These are phyloP conservation scores for Achaetomium macrosporum DNA, from an alignment of 2,329 filamentous ascomycete genomes.

Conservation along the genomic window DNA sequence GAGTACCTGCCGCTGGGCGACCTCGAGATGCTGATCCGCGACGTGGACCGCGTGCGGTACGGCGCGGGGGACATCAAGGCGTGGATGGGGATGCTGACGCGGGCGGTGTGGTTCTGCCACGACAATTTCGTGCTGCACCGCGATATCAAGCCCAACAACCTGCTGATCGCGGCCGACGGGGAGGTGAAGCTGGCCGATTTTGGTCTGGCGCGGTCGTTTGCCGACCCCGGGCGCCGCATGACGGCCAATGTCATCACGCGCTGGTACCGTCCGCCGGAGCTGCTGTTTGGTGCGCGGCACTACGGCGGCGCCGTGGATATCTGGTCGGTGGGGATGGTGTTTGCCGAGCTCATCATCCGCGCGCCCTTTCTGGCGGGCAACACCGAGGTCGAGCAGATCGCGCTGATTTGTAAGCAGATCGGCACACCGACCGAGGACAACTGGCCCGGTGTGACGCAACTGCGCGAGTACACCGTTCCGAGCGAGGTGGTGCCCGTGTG, in stretches of 20 bases:
- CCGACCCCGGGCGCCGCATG: conserved; percentile 84
- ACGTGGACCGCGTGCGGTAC: conserved; percentile 71
- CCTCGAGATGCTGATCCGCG: conserved; percentile 88
- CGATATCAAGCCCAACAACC: conserved; percentile 98
- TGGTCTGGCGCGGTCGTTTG: conserved; percentile 82
- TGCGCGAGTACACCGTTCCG: conserved; percentile 71
- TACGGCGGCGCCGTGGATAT: conserved; percentile 90
- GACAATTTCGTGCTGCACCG: conserved; percentile 90
- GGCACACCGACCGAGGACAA: conserved; percentile 90
- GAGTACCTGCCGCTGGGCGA: conserved; percentile 93
- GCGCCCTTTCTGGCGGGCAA: conserved; percentile 78
- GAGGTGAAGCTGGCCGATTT: conserved; percentile 97
- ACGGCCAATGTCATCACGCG: conserved; percentile 91
- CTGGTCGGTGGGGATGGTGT: conserved; percentile 89
- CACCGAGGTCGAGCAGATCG: conserved; percentile 80
- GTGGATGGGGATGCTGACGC: conserved; percentile 96
- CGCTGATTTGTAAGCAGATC: conserved; percentile 75
- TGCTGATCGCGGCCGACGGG: conserved; percentile 87
- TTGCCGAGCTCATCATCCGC: conserved; percentile 82
- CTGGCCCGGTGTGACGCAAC: conserved; percentile 83
- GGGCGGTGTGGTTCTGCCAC: conserved; percentile 94
- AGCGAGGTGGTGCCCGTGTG: conserved; percentile 51
- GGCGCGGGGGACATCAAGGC: conserved; percentile 88
- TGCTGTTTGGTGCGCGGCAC: conserved; percentile 83
- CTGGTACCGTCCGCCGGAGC: conserved; percentile 93